Percentiles rank a stretch among this genome's conserved stretches.
These are phyloP conservation scores for Purshia tridentata DNA, from an alignment of 306 rosid genomes.

Conservation along the genomic window DNA sequence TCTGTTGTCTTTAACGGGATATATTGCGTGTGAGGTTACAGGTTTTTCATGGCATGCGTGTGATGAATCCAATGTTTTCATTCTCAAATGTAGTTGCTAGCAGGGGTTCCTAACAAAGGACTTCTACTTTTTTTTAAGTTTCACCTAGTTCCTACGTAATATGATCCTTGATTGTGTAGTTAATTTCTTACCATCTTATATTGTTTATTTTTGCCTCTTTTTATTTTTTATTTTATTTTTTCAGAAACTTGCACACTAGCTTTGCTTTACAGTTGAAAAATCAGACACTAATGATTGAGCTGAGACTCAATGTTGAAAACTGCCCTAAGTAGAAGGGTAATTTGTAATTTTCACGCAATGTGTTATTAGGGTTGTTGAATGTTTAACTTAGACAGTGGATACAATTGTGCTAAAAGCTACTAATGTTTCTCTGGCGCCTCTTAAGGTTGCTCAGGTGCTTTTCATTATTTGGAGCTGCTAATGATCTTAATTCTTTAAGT, in stretches of 20 bases:
- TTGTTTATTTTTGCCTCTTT: neutral
- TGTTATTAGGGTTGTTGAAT: neutral
- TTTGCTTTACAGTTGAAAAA: neutral
- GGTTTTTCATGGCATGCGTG: neutral
- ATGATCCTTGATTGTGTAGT: neutral
- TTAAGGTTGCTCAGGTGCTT: neutral
- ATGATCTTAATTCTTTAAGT: neutral
- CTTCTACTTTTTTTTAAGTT: neutral
- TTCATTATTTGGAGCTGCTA: neutral
- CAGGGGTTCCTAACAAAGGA: neutral
- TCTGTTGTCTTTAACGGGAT: neutral
- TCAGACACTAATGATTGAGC: neutral
- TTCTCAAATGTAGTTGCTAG: neutral
- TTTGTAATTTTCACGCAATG: neutral
- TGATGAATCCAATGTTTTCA: neutral
- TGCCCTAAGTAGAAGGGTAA: neutral
- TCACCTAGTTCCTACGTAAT: neutral
- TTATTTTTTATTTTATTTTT: neutral
- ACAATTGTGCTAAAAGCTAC: neutral
- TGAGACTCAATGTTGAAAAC: neutral
- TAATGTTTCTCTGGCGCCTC: neutral
- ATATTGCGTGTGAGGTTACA: constrained; percentile 5
- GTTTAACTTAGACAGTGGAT: neutral
- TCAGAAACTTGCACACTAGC: neutral
- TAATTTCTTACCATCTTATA: neutral